Conservation (phyloP, 305 asterid species). For the Plantago coronopus region DNA sequence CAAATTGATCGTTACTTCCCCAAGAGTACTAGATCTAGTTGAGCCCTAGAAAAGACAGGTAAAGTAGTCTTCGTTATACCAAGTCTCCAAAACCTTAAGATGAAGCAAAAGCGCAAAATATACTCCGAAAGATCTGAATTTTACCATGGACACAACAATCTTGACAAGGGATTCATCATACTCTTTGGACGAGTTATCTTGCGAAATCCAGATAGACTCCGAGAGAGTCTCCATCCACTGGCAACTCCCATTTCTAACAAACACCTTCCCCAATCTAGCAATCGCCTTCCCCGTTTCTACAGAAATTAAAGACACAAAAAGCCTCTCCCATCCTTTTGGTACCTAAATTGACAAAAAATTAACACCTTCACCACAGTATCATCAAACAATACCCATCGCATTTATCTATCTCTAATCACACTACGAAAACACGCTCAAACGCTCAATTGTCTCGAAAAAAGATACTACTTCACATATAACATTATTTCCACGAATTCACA, state of each 20-base stretch:
- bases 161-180: constrained; percentile 62
- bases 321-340: constrained; percentile 96
- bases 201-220: constrained; percentile 64
- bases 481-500: background rate
- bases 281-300: constrained; percentile 69
- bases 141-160: constrained; percentile 70
- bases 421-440: background rate
- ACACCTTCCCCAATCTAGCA: constrained; percentile 62
- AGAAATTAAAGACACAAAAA: constrained; percentile 48
- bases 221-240: constrained; percentile 70
- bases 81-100: constrained; percentile 8
- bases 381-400: background rate
- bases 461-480: background rate
- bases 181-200: constrained; percentile 49
- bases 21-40: constrained; percentile 69
- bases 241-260: constrained; percentile 72
- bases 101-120: background rate
- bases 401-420: background rate
- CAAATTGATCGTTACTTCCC: constrained; percentile 69
- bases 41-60: constrained; percentile 47
- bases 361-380: background rate
- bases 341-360: constrained; percentile 38
- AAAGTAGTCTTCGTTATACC: background rate
- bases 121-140: background rate
- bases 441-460: too few relatives aligned